phyloP scores from a whole-genome alignment of 768 basidiomycete species.

The Mycena floridula region DNA sequence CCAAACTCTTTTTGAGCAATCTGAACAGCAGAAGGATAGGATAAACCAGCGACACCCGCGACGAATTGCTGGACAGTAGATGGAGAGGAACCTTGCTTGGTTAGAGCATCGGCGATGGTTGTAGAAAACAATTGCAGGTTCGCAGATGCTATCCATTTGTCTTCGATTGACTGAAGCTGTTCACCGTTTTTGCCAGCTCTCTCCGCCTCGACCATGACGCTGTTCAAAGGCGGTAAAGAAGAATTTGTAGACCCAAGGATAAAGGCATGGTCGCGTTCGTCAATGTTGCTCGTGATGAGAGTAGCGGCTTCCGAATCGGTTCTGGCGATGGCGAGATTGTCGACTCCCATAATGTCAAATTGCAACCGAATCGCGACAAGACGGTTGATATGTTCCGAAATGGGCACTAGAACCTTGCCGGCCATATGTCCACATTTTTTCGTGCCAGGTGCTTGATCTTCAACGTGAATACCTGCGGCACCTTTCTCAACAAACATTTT shows the following conservation, averaged over 20 bases:
- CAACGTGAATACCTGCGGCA: constrained; percentile 95
- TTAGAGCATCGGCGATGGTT: constrained; percentile 61
- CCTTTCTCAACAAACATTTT: constrained; percentile 99
- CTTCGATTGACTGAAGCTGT: constrained; percentile 82
- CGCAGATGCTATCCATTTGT: constrained; percentile 77
- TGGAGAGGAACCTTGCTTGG: constrained; percentile 47
- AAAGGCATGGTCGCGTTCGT: constrained; percentile 95
- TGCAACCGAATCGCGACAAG: constrained; percentile 95
- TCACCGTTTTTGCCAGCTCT: constrained; percentile 71
- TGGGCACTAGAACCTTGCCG: constrained; percentile 94
- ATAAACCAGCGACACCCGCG: constrained; percentile 55
- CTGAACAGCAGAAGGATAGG: constrained; percentile 60
- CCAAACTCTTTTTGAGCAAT: constrained; percentile 81
- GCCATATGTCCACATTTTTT: constrained; percentile 97
- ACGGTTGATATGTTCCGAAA: constrained; percentile 96
- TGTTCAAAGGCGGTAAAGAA: constrained; percentile 60
- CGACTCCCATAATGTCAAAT: constrained; percentile 97
- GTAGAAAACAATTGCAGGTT: constrained; percentile 75
- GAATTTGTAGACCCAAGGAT: constrained; percentile 89
- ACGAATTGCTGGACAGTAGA: constrained; percentile 55
- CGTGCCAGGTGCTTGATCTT: constrained; percentile 96
- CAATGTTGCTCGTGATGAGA: constrained; percentile 93
- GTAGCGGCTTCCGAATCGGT: constrained; percentile 99
- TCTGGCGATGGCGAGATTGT: constrained; percentile 87
- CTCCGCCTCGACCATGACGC: constrained; percentile 82